These are phyloP conservation scores for Orbilia ellipsospora DNA, from an alignment of 2,329 filamentous ascomycete species.

Conservation along the genomic window DNA sequence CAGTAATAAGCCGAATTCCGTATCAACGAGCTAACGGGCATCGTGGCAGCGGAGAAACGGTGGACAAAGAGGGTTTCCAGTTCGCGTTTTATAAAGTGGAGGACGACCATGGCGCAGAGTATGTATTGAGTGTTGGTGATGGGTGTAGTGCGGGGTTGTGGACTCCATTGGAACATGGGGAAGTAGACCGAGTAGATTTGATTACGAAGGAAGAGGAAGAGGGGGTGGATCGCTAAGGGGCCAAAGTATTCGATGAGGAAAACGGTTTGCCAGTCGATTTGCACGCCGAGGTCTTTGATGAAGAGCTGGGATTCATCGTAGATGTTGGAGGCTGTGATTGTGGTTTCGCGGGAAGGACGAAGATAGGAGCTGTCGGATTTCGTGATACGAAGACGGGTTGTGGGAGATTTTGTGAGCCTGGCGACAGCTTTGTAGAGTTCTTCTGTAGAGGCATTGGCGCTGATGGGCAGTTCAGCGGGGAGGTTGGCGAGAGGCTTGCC, in stretches of 20 bases:
- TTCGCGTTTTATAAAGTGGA: constrained; percentile 96
- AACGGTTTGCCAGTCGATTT: constrained; percentile 92
- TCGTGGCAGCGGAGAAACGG: constrained; percentile 92
- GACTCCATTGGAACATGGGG: constrained; percentile 62
- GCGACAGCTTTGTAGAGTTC: constrained; percentile 70
- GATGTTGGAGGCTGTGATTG: constrained; percentile 66
- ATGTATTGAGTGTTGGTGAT: constrained; percentile 78
- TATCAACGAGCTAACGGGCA: constrained; percentile 90
- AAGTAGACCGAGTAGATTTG: constrained; percentile 75
- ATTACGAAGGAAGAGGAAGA: constrained; percentile 74
- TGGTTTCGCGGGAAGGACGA: constrained; percentile 19
- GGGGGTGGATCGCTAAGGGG: constrained; percentile 83
- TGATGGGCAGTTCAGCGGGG: constrained; percentile 41
- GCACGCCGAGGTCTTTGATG: constrained; percentile 94
- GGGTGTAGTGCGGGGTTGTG: constrained; percentile 65
- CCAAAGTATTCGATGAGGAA: constrained; percentile 96
- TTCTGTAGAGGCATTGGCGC: constrained; percentile 60
- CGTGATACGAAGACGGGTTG: constrained; percentile 73
- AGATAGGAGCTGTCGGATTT: constrained; percentile 69
- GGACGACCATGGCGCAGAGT: constrained; percentile 76
- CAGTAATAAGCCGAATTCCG: constrained; percentile 97
- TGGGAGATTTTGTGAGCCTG: constrained; percentile 67
- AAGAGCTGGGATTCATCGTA: constrained; percentile 74
- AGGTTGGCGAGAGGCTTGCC: constrained; percentile 50
- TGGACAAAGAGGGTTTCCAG: constrained; percentile 93